Percentiles rank a stretch among this genome's conserved stretches.
Evolutionary conservation across 1,139 yeast species (phyloP).

Genomic region (Kodamaea alishanica): DNA sequence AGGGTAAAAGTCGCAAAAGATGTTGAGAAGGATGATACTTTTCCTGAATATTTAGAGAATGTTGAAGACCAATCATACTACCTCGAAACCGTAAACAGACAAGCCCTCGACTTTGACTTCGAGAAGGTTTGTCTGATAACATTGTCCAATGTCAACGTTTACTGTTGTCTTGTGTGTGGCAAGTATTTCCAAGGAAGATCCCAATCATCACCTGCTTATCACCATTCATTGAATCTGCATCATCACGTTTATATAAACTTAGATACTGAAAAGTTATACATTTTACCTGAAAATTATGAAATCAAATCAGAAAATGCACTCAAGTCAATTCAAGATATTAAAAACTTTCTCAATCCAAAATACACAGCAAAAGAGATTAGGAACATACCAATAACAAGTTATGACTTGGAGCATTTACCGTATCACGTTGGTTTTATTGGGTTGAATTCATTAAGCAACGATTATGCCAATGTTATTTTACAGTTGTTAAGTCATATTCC

Average conservation of each 20-base stretch:
- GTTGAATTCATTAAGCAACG: constrained; percentile 47
- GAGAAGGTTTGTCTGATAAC: constrained; percentile 66
- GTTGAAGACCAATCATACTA: constrained; percentile 19
- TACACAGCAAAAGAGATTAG: constrained; percentile 36
- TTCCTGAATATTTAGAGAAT: constrained; percentile 4
- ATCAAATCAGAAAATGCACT: constrained; percentile 26
- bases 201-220: constrained; percentile 59
- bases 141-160: constrained; percentile 56
- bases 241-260: constrained; percentile 57
- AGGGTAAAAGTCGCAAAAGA: constrained; percentile 1
- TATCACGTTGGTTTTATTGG: constrained; percentile 68
- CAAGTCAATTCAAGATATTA: constrained; percentile 47
- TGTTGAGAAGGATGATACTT: neutral
- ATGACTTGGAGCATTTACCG: constrained; percentile 41
- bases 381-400: constrained; percentile 13
- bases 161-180: constrained; percentile 74
- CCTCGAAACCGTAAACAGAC: constrained; percentile 54
- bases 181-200: constrained; percentile 70
- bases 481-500: constrained; percentile 55
- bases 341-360: constrained; percentile 49
- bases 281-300: constrained; percentile 59
- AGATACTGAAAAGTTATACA: constrained; percentile 44
- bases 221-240: constrained; percentile 64
- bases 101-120: constrained; percentile 63
- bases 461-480: constrained; percentile 55